Conservation (phyloP, 164 flowering plant genomes). For the grape (Vitis vinifera) region DNA sequence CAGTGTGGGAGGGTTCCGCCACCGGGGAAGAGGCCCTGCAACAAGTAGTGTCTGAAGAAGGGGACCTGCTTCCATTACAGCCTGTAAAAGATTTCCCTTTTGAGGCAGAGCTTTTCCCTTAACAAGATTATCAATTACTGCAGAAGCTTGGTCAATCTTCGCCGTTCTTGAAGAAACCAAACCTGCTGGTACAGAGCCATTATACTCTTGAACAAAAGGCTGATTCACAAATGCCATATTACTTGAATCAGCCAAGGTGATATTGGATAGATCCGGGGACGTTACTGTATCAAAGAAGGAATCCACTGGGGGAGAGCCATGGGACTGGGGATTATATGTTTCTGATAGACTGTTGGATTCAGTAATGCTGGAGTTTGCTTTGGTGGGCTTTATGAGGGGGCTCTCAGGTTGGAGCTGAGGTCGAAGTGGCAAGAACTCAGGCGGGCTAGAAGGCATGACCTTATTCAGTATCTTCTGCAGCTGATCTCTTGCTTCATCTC, state of each 20-base stretch:
- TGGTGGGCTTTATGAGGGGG: constrained; percentile 24
- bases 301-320: constrained; percentile 52
- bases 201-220: constrained; percentile 19
- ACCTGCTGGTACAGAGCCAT: constrained; percentile 2
- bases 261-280: constrained; percentile 53
- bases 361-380: constrained; percentile 60
- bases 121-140: constrained; percentile 40
- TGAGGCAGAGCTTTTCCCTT: constrained; percentile 58
- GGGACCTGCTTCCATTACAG: constrained; percentile 80
- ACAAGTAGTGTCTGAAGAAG: constrained; percentile 74
- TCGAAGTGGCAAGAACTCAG: constrained; percentile 8
- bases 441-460: constrained; percentile 21
- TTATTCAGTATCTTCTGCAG: constrained; percentile 45
- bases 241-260: constrained; percentile 29
- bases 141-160: constrained; percentile 30
- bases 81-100: constrained; percentile 64
- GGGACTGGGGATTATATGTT: constrained; percentile 39
- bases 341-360: constrained; percentile 67
- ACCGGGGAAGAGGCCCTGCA: constrained; percentile 78
- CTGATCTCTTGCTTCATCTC: constrained; percentile 72
- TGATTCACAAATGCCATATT: constrained; percentile 17
- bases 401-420: constrained; percentile 26
- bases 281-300: constrained; percentile 54
- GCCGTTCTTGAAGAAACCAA: constrained; percentile 7
- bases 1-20: constrained; percentile 76